Conservation (phyloP, 306 rosid species). For the Acacia melanoxylon region DNA sequence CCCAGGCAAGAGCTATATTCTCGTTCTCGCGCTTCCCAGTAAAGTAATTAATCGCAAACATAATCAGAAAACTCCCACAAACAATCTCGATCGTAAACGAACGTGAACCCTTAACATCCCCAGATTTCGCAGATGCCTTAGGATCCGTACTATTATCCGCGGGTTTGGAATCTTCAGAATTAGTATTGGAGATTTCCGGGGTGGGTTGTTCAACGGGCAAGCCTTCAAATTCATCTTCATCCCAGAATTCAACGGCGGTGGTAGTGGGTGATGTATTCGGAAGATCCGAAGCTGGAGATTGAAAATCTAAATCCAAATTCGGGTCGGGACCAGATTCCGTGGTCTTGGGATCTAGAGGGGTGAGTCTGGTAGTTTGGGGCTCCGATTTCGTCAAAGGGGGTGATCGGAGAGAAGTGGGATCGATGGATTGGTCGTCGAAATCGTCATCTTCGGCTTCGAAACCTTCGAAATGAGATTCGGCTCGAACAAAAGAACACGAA, state of each 20-base stretch:
- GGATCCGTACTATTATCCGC: slow-evolving; percentile 34
- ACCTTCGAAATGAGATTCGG: slow-evolving; percentile 89
- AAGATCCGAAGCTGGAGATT: slow-evolving; percentile 42
- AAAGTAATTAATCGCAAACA: slow-evolving; percentile 76
- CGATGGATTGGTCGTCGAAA: slow-evolving; percentile 55
- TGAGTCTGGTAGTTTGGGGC: slow-evolving; percentile 26
- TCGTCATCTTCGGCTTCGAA: slow-evolving; percentile 73
- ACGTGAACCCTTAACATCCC: slow-evolving; percentile 4
- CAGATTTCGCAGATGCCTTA: slow-evolving; percentile 7
- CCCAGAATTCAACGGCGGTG: slow-evolving; percentile 81
- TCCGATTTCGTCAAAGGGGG: slow-evolving; percentile 59
- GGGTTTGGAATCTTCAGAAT: slow-evolving; percentile 36
- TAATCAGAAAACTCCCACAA: slow-evolving; percentile 63
- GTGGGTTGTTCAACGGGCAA: slow-evolving; percentile 47
- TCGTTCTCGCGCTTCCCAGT: slow-evolving; percentile 89
- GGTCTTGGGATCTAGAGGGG: slow-evolving; percentile 35
- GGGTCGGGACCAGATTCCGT: slow-evolving; percentile 22
- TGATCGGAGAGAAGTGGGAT: slow-evolving; percentile 59
- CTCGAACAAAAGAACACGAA: slow-evolving; percentile 19
- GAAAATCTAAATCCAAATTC: slow-evolving; percentile 16
- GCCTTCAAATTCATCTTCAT: slow-evolving; percentile 97
- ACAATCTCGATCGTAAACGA: slow-evolving; percentile 69
- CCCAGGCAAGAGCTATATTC: slow-evolving; percentile 89
- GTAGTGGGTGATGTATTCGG: slow-evolving; percentile 57
- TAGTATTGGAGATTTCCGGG: slow-evolving; percentile 16